Evolutionary conservation across 495 filamentous ascomycete species (phyloP).

Genomic region (Aspergillus asperescens): DNA sequence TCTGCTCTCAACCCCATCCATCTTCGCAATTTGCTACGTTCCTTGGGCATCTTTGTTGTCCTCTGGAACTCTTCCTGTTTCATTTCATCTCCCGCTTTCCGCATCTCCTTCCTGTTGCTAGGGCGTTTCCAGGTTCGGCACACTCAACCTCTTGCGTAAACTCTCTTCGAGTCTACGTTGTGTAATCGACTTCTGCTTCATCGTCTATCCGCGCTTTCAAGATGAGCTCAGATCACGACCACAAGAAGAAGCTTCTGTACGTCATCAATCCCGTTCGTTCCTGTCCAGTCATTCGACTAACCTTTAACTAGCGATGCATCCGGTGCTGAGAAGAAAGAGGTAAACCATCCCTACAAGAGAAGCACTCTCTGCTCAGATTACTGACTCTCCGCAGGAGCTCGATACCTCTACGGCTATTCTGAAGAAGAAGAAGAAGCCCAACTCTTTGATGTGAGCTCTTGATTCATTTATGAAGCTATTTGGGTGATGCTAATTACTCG

Average conservation of each 20-base stretch:
- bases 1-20: slow-evolving; percentile 17
- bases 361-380: slow-evolving; percentile 4
- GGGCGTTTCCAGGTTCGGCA: slow-evolving; percentile 12
- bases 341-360: slow-evolving; percentile 32
- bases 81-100: background rate
- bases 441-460: slow-evolving; percentile 85
- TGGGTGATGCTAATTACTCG: slow-evolving; percentile 32
- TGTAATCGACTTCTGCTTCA: slow-evolving; percentile 16
- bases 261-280: slow-evolving; percentile 24
- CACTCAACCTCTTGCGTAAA: slow-evolving; percentile 16
- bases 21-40: slow-evolving; percentile 13
- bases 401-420: slow-evolving; percentile 96
- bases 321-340: slow-evolving; percentile 80
- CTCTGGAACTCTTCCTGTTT: slow-evolving; percentile 9
- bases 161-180: slow-evolving; percentile 19
- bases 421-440: slow-evolving; percentile 99
- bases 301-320: slow-evolving; percentile 70
- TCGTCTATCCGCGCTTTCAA: slow-evolving; percentile 22
- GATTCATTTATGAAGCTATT: background rate
- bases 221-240: slow-evolving; percentile 70
- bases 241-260: slow-evolving; percentile 93
- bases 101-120: slow-evolving; percentile 8
- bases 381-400: slow-evolving; percentile 58
- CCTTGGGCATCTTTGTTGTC: slow-evolving; percentile 28
- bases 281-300: slow-evolving; percentile 31